Percentiles rank a stretch among this genome's conserved stretches.
Evolutionary conservation across 306 rosid species (phyloP).

Genomic region (Mucuna pruriens): DNA sequence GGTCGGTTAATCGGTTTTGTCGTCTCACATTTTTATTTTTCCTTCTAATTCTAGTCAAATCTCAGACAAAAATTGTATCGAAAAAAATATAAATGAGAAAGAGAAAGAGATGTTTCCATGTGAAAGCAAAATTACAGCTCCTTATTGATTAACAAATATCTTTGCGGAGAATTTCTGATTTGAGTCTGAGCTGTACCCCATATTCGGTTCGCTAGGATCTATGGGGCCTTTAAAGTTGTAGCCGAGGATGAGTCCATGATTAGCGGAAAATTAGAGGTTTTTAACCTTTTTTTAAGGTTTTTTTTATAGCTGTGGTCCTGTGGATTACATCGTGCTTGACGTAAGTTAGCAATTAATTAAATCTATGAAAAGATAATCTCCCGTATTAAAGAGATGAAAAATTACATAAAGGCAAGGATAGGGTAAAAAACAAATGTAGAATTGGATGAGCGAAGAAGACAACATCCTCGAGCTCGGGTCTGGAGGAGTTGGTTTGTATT

Average conservation of each 20-base stretch:
- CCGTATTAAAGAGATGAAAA: background rate
- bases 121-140: constrained; percentile 41
- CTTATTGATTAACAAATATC: constrained; percentile 37
- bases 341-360: constrained; percentile 14
- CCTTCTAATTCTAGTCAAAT: constrained; percentile 28
- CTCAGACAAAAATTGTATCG: constrained; percentile 23
- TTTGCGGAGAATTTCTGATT: constrained; percentile 20
- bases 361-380: constrained; percentile 8
- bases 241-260: constrained; percentile 58
- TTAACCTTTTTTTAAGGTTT: background rate
- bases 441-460: constrained; percentile 25
- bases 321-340: constrained; percentile 42
- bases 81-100: background rate
- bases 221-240: constrained; percentile 35
- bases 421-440: constrained; percentile 21
- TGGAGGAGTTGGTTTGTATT: background rate
- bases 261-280: constrained; percentile 52
- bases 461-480: constrained; percentile 29
- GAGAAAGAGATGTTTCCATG: constrained; percentile 35
- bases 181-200: constrained; percentile 68
- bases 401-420: constrained; percentile 18
- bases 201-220: constrained; percentile 36
- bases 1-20: constrained; percentile 54
- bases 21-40: constrained; percentile 25
- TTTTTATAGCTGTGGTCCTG: constrained; percentile 23